Evolutionary conservation across 2,329 filamentous ascomycete species (phyloP), one percentile per base, ranked within the genome.

Genomic region (Fusarium drepaniforme): DNA sequence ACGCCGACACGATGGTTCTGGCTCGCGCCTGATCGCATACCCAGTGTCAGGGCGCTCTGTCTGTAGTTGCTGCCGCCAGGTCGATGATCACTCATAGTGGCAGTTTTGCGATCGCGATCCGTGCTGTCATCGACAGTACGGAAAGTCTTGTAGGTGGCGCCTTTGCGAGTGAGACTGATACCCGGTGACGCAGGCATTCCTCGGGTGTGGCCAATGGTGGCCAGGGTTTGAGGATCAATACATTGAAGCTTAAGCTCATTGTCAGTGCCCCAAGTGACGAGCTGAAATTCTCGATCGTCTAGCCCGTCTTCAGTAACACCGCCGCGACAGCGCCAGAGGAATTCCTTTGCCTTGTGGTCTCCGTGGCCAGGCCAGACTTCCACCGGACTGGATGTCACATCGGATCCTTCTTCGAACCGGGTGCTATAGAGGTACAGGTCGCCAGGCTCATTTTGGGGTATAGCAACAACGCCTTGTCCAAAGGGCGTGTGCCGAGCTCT

Each of bases 191-290:
- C 90, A 5, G 88, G 88, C 62, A 87, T 88, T 6, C 94, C 94
- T 80, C 92, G 94, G 56, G 90, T 86, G 80, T 94, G 93, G 4
- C 94, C 94, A 18, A 97, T 92, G 3, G 89, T 87, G 68, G 90
- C 86, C 1, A 97, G 85, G 35, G 92, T 86, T 30, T 91, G 85
- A 1, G 90, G 85, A 46, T 94, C 89, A 23, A 95, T 89, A 58
- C 91, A 92, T 80, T 97, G 94, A 33, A 98, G 87, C 59, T 93
- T 92, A 35, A 98, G 86, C 78, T 95, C 90, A 75, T 93, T 93
- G 81, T 98, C 96, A 59, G 94, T 92, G 30, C 95, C 95, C 96
- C 96, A 98, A 0, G 96, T 96, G 0, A 98, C 94, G 21, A 98
- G 87, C 82, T 98, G 96, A 74, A 98, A 98, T 63, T 98, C 96